Conservation (phyloP, 495 filamentous ascomycete species). For the Lichina pygmaea region DNA sequence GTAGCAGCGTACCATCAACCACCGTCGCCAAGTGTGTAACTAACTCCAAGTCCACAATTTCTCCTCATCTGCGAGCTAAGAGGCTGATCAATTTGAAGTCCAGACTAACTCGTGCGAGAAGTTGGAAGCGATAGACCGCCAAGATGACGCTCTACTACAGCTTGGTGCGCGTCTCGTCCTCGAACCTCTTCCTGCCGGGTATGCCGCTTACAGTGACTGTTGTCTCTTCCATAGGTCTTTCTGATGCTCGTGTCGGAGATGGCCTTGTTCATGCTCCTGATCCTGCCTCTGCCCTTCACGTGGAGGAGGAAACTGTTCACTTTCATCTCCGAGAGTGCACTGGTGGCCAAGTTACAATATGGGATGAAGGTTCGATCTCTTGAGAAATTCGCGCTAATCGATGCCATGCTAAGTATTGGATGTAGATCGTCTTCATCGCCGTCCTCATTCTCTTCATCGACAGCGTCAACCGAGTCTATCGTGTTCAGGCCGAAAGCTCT, state of each 20-base stretch:
- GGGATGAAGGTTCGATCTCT: slow-evolving; percentile 35
- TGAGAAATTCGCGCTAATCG: slow-evolving; percentile 4
- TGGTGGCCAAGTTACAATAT: slow-evolving; percentile 58
- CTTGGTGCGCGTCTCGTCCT: slow-evolving; percentile 35
- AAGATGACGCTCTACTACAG: slow-evolving; percentile 98
- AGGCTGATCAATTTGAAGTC: no score
- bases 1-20: no score
- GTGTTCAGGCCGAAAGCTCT: slow-evolving; percentile 72
- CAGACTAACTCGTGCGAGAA: no score
- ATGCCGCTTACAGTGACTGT: background rate
- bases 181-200: background rate
- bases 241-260: slow-evolving; percentile 80
- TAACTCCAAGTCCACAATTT: no score
- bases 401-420: slow-evolving; percentile 22
- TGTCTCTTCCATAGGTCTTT: slow-evolving; percentile 43
- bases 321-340: slow-evolving; percentile 72
- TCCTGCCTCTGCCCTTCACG: slow-evolving; percentile 73
- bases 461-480: slow-evolving; percentile 94
- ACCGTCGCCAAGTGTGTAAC: no score
- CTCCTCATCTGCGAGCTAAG: no score
- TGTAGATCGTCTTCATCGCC: slow-evolving; percentile 91
- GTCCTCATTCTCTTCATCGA: slow-evolving; percentile 95
- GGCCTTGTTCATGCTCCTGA: slow-evolving; percentile 70
- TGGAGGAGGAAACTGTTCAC: slow-evolving; percentile 72
- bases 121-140: slow-evolving; percentile 3